phyloP scores from a whole-genome alignment of 345 rosid species.

The Erysimum cheiranthoides region DNA sequence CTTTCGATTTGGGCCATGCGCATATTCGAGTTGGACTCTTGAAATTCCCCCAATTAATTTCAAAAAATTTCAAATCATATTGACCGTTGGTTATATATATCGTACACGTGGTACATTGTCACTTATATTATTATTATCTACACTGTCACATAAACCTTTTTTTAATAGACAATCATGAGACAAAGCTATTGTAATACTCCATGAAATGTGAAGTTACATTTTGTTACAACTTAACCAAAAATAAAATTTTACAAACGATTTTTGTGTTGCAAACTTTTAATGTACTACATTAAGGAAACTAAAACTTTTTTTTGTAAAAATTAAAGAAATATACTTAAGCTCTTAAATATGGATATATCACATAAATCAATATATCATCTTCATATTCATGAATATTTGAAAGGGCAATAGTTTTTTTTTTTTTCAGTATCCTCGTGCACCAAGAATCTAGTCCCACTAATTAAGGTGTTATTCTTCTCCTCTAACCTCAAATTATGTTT shows the following conservation, averaged over 20 bases:
- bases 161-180: slow-evolving; percentile 24
- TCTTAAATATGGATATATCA: neutral
- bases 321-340: neutral
- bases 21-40: slow-evolving; percentile 3
- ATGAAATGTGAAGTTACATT: slow-evolving; percentile 5
- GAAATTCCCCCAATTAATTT: neutral
- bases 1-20: slow-evolving; percentile 12
- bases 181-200: neutral
- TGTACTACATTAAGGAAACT: neutral
- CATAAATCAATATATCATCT: neutral
- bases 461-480: slow-evolving; percentile 42
- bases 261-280: neutral
- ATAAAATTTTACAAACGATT: neutral
- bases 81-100: slow-evolving; percentile 19
- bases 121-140: neutral
- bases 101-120: slow-evolving; percentile 38
- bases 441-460: slow-evolving; percentile 43
- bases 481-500: slow-evolving; percentile 43
- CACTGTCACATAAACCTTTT: neutral
- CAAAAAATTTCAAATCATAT: neutral
- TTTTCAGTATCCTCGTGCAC: slow-evolving; percentile 17
- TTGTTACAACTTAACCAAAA: neutral
- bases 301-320: neutral
- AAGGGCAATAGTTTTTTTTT: neutral
- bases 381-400: neutral